Evolutionary conservation across 2,329 filamentous ascomycete genomes (phyloP).

Genomic region (Aspergillus awamori): DNA sequence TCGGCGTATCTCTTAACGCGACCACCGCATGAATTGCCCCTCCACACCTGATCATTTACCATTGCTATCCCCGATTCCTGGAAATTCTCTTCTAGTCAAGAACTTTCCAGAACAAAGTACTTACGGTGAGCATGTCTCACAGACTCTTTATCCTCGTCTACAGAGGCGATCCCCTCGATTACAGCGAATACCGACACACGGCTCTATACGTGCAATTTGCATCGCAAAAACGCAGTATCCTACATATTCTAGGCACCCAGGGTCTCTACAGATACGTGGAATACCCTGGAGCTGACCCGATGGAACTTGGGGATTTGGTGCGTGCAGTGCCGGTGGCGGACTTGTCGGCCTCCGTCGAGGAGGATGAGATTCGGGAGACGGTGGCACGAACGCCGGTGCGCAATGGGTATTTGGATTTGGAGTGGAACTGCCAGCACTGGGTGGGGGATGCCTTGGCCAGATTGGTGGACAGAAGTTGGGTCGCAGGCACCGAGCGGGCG

Average conservation of each 20-base stretch:
- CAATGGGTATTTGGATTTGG: slow-evolving; percentile 26
- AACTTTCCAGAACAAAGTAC: neutral
- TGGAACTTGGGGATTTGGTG: slow-evolving; percentile 18
- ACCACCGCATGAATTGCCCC: too few species aligned
- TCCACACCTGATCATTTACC: too few species aligned
- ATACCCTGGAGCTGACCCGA: slow-evolving; percentile 17
- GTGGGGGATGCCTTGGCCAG: slow-evolving; percentile 32
- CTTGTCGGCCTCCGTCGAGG: slow-evolving; percentile 21
- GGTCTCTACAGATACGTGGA: slow-evolving; percentile 31
- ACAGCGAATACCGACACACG: slow-evolving; percentile 35
- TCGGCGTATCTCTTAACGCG: too few species aligned
- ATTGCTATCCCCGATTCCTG: too few species aligned
- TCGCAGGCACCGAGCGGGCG: slow-evolving; percentile 22
- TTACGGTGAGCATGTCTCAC: slow-evolving; percentile 22
- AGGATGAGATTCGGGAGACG: slow-evolving; percentile 21
- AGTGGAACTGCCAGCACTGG: slow-evolving; percentile 41
- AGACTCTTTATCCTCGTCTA: slow-evolving; percentile 31
- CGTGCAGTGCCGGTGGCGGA: slow-evolving; percentile 20
- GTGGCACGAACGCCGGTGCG: slow-evolving; percentile 27
- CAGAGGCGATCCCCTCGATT: slow-evolving; percentile 33
- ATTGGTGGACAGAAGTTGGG: slow-evolving; percentile 26
- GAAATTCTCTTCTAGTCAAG: too few species aligned
- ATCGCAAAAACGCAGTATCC: slow-evolving; percentile 20
- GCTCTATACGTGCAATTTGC: slow-evolving; percentile 30
- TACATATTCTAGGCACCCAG: slow-evolving; percentile 31